Base-by-base conservation (phyloP, 768 basidiomycete genomes). In the Phlebiopsis gigantea region DNA sequence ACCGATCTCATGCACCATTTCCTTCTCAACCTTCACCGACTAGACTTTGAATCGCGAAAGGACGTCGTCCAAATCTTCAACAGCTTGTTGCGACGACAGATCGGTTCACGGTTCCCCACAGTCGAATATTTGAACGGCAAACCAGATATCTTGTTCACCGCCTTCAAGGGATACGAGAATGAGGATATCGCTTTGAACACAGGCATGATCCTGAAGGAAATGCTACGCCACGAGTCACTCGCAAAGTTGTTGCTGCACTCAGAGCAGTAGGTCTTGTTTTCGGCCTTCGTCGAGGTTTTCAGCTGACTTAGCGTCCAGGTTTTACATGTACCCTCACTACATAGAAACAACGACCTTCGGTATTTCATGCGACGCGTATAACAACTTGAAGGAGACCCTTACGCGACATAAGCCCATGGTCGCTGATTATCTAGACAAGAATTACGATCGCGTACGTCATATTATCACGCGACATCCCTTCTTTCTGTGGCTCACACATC, bases 341-440 rank as follows among this genome's bases (percentile, higher is more conserved):
- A 98, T 99, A 66, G 97, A 99, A 75, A 87, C 89, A 26, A 96
- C 95, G 4, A 97, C 95, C 19, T 99, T 99, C 67, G 96, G 97
- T 7, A 93, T 98, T 59, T 98, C 96, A 0, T 98, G 95, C 62
- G 97, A 98, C 69, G 96, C 96, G 3, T 97, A 97, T 65, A 90
- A 92, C 15, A 98, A 97, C 70, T 80, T 98, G 70, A 98, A 98
- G 79, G 97, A 98, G 73, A 95, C 92, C 4, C 77, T 99, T 34
- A 98, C 97, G 24, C 82, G 92, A 61, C 97, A 99, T 72, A 99
- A 98, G 69, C 83, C 93, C 5, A 98, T 99, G 93, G 97, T 98
- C 0, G 95, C 96, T 0, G 87, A 91, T 59, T 99, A 94, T 69
- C 79, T 99, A 6, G 97, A 98, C 70, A 90, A 88, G 79, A 93